These are phyloP conservation scores for Eremochloa ophiuroides DNA, from an alignment of 176 grass and related monocot genomes.

Conservation along the genomic window DNA sequence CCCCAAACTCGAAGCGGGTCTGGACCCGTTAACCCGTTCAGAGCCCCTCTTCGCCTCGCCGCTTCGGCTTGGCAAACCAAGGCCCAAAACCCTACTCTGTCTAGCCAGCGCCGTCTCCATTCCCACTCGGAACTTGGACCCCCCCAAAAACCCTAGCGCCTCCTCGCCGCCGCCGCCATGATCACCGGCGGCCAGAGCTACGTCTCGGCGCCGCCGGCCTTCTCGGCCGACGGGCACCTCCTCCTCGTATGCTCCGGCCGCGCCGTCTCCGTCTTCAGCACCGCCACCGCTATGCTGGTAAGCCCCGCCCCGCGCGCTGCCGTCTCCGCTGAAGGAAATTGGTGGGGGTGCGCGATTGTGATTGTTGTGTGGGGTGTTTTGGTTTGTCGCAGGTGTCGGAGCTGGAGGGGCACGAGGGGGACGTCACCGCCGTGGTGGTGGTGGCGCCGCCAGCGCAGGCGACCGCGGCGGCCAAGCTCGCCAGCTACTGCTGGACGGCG, in stretches of 20 bases:
- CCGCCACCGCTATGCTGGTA: constrained; percentile 79
- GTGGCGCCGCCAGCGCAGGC: constrained; percentile 22
- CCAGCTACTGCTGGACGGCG: constrained; percentile 74
- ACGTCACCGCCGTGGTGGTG: constrained; percentile 70
- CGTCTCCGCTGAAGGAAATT: not conserved
- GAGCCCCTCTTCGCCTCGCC: not conserved
- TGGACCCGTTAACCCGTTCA: constrained; percentile 11
- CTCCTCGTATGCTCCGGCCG: constrained; percentile 66
- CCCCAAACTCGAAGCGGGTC: not conserved
- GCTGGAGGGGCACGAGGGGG: constrained; percentile 79
- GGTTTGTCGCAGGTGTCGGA: constrained; percentile 49
- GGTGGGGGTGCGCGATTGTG: not conserved
- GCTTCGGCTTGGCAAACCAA: not conserved
- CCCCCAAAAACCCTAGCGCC: constrained; percentile 21
- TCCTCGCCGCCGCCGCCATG: constrained; percentile 47
- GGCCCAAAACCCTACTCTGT: constrained; percentile 38
- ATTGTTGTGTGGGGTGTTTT: not conserved
- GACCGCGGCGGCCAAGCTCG: constrained; percentile 34
- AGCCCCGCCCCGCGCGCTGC: not conserved
- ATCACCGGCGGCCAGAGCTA: constrained; percentile 81
- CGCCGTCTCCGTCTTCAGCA: constrained; percentile 77
- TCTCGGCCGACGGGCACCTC: constrained; percentile 72
- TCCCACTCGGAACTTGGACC: not conserved
- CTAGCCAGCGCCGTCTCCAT: constrained; percentile 7
- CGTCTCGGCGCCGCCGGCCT: constrained; percentile 69